A percentile compares a stretch with the other conserved stretches of the same genome.
These are phyloP conservation scores for Lenzites betulinus DNA, from an alignment of 768 basidiomycete genomes.

Conservation along the genomic window DNA sequence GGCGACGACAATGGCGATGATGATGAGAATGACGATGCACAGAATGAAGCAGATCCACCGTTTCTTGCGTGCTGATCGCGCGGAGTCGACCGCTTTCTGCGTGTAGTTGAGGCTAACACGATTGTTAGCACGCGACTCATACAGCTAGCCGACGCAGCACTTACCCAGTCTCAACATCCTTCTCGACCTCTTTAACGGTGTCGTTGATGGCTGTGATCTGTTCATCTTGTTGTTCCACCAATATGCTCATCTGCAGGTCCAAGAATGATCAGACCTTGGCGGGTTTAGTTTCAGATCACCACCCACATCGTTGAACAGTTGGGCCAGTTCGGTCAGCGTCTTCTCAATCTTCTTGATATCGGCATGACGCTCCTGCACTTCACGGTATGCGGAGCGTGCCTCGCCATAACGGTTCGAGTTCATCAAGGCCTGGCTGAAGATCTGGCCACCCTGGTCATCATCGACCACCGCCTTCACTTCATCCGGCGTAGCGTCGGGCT, in stretches of 20 bases:
- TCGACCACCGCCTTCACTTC: slow-evolving; percentile 73
- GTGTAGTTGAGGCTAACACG: slow-evolving; percentile 74
- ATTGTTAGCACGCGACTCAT: background rate
- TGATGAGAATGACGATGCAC: slow-evolving; percentile 58
- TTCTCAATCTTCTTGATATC: slow-evolving; percentile 95
- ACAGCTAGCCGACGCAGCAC: slow-evolving; percentile 21
- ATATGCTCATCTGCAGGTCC: slow-evolving; percentile 76
- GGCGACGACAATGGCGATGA: slow-evolving; percentile 64
- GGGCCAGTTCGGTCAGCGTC: slow-evolving; percentile 90
- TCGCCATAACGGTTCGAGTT: slow-evolving; percentile 90
- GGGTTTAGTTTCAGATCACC: background rate
- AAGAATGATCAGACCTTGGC: background rate
- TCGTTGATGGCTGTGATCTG: slow-evolving; percentile 81
- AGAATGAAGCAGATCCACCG: slow-evolving; percentile 96
- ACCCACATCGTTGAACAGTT: slow-evolving; percentile 92
- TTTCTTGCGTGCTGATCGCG: slow-evolving; percentile 89
- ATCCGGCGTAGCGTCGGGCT: slow-evolving; percentile 82
- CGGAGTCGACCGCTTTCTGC: slow-evolving; percentile 83
- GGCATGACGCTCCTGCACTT: slow-evolving; percentile 96
- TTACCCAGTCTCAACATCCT: slow-evolving; percentile 86
- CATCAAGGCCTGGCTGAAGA: slow-evolving; percentile 87
- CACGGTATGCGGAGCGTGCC: slow-evolving; percentile 87
- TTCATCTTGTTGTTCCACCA: slow-evolving; percentile 95
- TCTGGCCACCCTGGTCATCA: slow-evolving; percentile 63
- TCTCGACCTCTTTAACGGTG: slow-evolving; percentile 71